These are phyloP conservation scores for Gaeumannomyces tritici DNA, from an alignment of 2,329 filamentous ascomycete species.

Conservation along the genomic window DNA sequence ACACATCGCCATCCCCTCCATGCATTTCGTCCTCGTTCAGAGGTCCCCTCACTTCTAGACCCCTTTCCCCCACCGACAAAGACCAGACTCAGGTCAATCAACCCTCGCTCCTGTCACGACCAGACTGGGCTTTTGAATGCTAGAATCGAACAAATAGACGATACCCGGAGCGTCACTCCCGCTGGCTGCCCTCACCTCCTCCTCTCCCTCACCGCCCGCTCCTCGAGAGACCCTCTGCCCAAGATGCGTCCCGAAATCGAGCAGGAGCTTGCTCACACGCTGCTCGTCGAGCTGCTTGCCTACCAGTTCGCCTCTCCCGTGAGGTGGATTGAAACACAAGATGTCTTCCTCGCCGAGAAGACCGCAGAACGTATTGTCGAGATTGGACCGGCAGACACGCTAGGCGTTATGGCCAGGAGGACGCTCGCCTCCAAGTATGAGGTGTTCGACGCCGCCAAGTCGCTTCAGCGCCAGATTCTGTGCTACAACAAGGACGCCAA, in stretches of 20 bases:
- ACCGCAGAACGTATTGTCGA: constrained; percentile 95
- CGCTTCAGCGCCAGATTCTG: constrained; percentile 91
- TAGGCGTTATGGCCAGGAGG: constrained; percentile 94
- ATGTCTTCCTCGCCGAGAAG: constrained; percentile 97
- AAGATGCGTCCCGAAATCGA: constrained; percentile 96
- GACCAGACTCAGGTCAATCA: neutral
- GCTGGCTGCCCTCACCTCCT: neutral
- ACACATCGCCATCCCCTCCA: neutral
- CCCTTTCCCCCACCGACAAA: neutral
- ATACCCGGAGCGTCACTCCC: constrained; percentile 6
- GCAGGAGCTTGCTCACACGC: constrained; percentile 96
- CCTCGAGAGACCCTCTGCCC: constrained; percentile 1
- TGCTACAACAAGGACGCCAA: constrained; percentile 99
- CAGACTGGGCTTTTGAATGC: neutral
- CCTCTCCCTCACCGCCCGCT: neutral
- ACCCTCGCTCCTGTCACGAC: neutral
- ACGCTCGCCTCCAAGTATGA: constrained; percentile 96
- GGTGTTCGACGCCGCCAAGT: constrained; percentile 94
- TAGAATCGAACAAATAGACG: constrained; percentile 6
- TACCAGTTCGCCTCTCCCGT: constrained; percentile 99
- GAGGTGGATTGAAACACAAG: constrained; percentile 99
- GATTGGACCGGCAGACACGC: constrained; percentile 90
- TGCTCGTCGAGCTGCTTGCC: constrained; percentile 96
- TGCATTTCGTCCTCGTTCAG: neutral
- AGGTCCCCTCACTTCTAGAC: neutral